Evolutionary conservation across 2,329 filamentous ascomycete genomes (phyloP).

Genomic region (Trichoderma gracile): DNA sequence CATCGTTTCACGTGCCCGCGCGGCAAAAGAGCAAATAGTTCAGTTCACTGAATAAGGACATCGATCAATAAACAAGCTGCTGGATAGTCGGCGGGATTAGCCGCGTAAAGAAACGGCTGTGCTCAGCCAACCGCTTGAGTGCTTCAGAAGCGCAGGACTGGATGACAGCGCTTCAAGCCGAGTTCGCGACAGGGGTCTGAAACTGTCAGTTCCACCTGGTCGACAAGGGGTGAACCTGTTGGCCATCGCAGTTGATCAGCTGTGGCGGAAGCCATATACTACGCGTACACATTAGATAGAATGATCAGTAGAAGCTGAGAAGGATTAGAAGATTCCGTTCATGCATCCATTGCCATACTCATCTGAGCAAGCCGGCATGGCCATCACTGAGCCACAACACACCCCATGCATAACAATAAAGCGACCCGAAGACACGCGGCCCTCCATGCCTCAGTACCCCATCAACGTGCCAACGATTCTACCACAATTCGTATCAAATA

Average conservation of each 20-base stretch:
- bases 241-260: background rate
- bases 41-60: no score
- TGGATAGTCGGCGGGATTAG: background rate
- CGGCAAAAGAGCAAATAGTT: background rate
- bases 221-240: constrained; percentile 7
- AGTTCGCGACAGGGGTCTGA: constrained; percentile 10
- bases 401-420: no score
- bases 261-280: no score
- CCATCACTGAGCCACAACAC: no score
- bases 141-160: background rate
- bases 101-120: background rate
- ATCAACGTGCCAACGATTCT: background rate
- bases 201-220: constrained; percentile 1
- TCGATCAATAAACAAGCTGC: no score
- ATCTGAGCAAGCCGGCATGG: no score
- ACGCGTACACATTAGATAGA: no score
- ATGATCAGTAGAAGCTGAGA: no score
- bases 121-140: background rate
- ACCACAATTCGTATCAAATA: background rate
- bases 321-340: no score
- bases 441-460: no score
- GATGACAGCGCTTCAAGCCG: constrained; percentile 6
- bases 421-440: no score
- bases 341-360: no score
- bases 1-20: constrained; percentile 12